Conservation (phyloP, 2,329 filamentous ascomycete species). For the Mycosphaerella arachidis region DNA sequence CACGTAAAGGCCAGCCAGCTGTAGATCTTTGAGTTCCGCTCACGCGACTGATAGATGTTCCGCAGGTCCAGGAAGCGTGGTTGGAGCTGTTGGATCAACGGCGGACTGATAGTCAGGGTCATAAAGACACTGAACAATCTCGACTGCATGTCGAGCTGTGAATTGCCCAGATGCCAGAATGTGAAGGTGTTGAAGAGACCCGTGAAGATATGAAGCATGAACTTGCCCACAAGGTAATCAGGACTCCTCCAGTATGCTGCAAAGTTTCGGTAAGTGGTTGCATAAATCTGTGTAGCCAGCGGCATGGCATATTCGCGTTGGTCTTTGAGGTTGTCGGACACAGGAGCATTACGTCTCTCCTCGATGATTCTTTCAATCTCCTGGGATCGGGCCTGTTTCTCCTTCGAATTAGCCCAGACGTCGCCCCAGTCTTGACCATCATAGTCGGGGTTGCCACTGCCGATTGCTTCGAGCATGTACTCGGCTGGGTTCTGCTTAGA, state of each 20-base stretch:
- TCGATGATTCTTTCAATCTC: conserved; percentile 10
- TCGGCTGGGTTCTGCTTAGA: conserved; percentile 71
- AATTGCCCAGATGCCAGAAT: conserved; percentile 54
- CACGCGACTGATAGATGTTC: conserved; percentile 65
- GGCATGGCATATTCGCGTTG: conserved; percentile 76
- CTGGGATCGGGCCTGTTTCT: conserved; percentile 35
- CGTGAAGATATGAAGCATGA: conserved; percentile 58
- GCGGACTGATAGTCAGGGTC: conserved; percentile 62
- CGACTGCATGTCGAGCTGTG: conserved; percentile 7
- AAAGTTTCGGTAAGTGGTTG: conserved; percentile 69
- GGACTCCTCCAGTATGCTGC: conserved; percentile 84
- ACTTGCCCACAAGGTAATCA: conserved; percentile 75
- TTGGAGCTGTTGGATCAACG: conserved; percentile 72
- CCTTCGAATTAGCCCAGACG: conserved; percentile 40
- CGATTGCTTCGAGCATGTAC: conserved; percentile 63
- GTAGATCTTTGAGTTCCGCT: conserved; percentile 76
- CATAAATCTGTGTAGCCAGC: conserved; percentile 60
- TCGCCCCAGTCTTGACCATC: conserved; percentile 45
- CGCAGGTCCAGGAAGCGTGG: conserved; percentile 65
- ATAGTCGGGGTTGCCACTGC: conserved; percentile 35
- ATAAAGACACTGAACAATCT: conserved; percentile 72
- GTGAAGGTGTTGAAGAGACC: conserved; percentile 68
- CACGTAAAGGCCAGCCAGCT: conserved; percentile 66
- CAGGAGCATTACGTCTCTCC: conserved; percentile 34
- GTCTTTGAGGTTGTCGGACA: conserved; percentile 30